Conservation (phyloP, 495 filamentous ascomycete genomes). For the Stereocaulon alpinum region DNA sequence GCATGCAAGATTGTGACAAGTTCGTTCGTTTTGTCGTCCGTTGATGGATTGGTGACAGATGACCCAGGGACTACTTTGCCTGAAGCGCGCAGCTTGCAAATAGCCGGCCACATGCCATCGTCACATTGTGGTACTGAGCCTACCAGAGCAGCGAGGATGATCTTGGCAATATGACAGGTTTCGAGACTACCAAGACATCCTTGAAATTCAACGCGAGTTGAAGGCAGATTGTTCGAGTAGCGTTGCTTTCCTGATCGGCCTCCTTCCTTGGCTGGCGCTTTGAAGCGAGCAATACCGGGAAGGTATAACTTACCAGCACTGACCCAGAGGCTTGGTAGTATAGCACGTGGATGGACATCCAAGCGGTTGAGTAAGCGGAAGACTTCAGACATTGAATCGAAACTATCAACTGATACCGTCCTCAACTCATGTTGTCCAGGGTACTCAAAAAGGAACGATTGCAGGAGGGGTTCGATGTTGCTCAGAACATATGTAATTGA, state of each 20-base stretch:
- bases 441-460: slow-evolving; percentile 1
- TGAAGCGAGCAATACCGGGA: neutral
- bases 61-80: slow-evolving; percentile 42
- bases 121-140: slow-evolving; percentile 40
- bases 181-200: slow-evolving; percentile 34
- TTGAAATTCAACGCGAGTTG: neutral
- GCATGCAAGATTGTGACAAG: slow-evolving; percentile 37
- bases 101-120: slow-evolving; percentile 38
- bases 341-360: slow-evolving; percentile 8
- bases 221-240: neutral
- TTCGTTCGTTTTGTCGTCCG: slow-evolving; percentile 17
- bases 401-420: slow-evolving; percentile 1
- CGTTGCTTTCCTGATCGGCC: neutral
- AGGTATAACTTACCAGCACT: slow-evolving; percentile 9
- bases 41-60: slow-evolving; percentile 28
- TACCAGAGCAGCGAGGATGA: slow-evolving; percentile 48
- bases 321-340: slow-evolving; percentile 51
- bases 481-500: slow-evolving; percentile 10
- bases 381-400: neutral
- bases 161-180: slow-evolving; percentile 44
- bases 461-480: slow-evolving; percentile 8
- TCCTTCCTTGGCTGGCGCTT: neutral
- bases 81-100: slow-evolving; percentile 41
- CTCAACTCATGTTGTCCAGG: too few species aligned
- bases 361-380: slow-evolving; percentile 7